Evolutionary conservation across 768 basidiomycete species (phyloP).

Genomic region (Mycena vitilis): DNA sequence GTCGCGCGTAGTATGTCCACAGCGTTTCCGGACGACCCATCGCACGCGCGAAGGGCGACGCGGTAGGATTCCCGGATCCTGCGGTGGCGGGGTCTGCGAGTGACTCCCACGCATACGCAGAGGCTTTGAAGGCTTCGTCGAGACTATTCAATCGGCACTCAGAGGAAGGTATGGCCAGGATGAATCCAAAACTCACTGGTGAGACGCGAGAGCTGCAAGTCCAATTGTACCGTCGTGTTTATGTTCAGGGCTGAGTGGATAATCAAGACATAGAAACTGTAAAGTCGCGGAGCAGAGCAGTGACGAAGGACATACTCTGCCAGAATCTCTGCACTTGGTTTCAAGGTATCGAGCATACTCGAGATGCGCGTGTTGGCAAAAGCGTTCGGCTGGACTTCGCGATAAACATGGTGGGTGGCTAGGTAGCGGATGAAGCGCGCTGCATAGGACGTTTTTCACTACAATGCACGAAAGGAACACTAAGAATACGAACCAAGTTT

Average conservation of each 20-base stretch:
- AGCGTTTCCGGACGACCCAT: constrained; percentile 37
- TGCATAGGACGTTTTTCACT: constrained; percentile 21
- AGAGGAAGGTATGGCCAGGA: not conserved
- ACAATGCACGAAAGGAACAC: not conserved
- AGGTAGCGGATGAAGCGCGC: constrained; percentile 53
- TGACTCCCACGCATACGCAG: constrained; percentile 47
- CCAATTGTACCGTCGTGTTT: constrained; percentile 40
- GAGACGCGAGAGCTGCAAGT: constrained; percentile 40
- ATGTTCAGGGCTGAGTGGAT: constrained; percentile 21
- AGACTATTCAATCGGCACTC: constrained; percentile 34
- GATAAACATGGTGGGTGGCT: constrained; percentile 52
- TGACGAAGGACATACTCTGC: constrained; percentile 38
- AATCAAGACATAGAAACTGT: not conserved
- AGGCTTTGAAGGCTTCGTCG: constrained; percentile 46
- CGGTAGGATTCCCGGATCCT: constrained; percentile 40
- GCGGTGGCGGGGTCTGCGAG: constrained; percentile 44
- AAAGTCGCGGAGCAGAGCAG: no score
- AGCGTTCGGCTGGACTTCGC: constrained; percentile 49
- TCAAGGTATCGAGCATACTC: constrained; percentile 48
- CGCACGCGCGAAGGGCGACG: constrained; percentile 42
- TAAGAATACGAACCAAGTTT: constrained; percentile 48
- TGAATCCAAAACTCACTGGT: constrained; percentile 37
- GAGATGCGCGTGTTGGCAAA: constrained; percentile 55
- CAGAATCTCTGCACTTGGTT: constrained; percentile 42
- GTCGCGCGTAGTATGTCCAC: constrained; percentile 43